Evolutionary conservation across 768 basidiomycete species (phyloP).

Genomic region (Naematelia encephala): DNA sequence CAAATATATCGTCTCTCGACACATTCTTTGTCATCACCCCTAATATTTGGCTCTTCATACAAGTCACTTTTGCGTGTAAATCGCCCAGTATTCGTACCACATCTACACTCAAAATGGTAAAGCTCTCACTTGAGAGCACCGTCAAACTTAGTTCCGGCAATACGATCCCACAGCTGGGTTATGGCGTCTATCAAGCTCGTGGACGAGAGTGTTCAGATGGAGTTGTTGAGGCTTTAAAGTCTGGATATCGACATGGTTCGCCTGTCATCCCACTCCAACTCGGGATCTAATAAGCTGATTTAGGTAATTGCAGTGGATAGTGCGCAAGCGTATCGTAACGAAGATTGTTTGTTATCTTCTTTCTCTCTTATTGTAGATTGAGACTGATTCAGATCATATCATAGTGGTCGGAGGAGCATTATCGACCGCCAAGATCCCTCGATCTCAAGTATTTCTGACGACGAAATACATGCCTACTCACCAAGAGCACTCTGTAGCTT

Average conservation of each 20-base stretch:
- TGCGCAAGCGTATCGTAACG: conserved; percentile 38
- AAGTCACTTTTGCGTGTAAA: too few species aligned
- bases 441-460: conserved; percentile 36
- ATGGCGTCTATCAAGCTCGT: conserved; percentile 49
- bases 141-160: conserved; percentile 35
- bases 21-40: too few species aligned
- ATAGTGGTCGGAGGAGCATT: conserved; percentile 26
- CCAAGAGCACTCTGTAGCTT: background rate
- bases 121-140: conserved; percentile 16
- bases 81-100: background rate
- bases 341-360: conserved; percentile 32
- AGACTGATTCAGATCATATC: background rate
- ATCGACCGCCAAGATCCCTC: conserved; percentile 5
- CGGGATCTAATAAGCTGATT: too few species aligned
- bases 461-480: conserved; percentile 36
- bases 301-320: conserved; percentile 17
- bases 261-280: background rate
- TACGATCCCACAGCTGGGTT: conserved; percentile 48
- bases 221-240: conserved; percentile 32
- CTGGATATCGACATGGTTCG: conserved; percentile 43
- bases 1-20: too few species aligned
- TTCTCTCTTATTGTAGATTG: background rate
- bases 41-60: too few species aligned
- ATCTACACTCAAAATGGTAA: background rate
- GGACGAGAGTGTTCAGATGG: conserved; percentile 23